phyloP scores from a whole-genome alignment of 208 protist genomes.

The Herpetomonas tarakana region DNA sequence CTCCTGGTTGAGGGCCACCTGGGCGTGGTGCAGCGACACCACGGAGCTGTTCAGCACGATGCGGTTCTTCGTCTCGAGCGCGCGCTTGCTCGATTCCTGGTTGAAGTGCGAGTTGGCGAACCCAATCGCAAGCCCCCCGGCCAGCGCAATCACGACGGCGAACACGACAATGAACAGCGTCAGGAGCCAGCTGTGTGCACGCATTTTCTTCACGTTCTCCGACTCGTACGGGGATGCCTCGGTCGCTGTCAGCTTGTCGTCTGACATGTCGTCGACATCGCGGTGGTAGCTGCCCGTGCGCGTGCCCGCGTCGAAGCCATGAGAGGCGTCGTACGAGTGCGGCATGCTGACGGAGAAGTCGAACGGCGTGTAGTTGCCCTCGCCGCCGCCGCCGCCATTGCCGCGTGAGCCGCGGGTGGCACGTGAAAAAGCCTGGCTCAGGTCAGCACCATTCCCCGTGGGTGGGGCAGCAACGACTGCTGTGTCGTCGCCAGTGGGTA shows the following conservation, averaged over 20 bases:
- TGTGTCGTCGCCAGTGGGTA: background rate
- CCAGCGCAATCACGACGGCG: conserved; percentile 36
- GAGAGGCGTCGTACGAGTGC: background rate
- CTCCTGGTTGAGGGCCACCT: conserved; percentile 14
- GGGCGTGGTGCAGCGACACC: conserved; percentile 18
- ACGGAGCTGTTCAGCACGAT: conserved; percentile 49
- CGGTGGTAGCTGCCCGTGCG: background rate
- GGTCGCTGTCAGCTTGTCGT: background rate
- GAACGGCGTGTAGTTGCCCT: background rate
- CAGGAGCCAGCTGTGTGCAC: conserved; percentile 24
- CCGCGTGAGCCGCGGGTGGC: background rate
- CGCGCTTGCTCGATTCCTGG: conserved; percentile 15
- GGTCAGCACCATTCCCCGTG: background rate
- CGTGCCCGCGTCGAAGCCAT: background rate
- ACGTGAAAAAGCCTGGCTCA: background rate
- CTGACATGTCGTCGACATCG: background rate
- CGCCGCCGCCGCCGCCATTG: background rate
- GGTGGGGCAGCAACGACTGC: background rate
- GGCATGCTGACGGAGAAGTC: background rate
- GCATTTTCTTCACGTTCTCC: conserved; percentile 9
- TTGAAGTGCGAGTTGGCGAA: conserved; percentile 35
- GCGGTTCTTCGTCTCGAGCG: conserved; percentile 22
- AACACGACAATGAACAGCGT: conserved; percentile 18
- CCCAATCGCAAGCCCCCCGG: conserved; percentile 32
- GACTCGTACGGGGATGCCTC: background rate